Base-by-base conservation (phyloP, 768 basidiomycete species). In the Strobilomyces echinocephalus region DNA sequence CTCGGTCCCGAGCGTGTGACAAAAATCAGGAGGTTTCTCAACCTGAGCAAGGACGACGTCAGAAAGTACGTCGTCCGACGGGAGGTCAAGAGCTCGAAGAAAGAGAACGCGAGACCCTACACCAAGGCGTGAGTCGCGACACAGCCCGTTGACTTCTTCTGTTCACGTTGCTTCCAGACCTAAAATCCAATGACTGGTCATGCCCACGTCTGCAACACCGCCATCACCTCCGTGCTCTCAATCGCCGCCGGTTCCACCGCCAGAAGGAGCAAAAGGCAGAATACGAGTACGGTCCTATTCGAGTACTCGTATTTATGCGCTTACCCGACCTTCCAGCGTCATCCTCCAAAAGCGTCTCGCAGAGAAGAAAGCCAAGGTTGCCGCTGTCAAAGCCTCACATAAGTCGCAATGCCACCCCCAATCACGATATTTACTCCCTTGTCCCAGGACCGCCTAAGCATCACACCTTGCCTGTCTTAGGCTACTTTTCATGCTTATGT, bases 21-120 rank as follows among this genome's bases (percentile, higher is more conserved):
- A 57, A 95, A 41, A 20, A 97, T 99, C 75, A 82, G 94, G 72
- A 82, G 75, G 69, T 97, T 99, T 83, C 97, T 99, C 83, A 95
- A 95, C 80, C 78, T 97, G 70, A 79, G 81, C 76, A 97, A 98
- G 83, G 95, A 99, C 68, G 95, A 98, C 77, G 95, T 99, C 55
- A 84, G 91, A 76, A 95, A 97, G 76, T 97, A 95, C 73, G 95
- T 97, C 61, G 85, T 97, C 64, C 79, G 93, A 64, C 79, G 95
- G 62, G 94, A 97, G 77, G 92, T 98, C 42, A 85, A 74, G 74
- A 87, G 84, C 71, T 61, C 77, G 67, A 97, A 95, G 87, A 97
- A 95, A 80, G 81, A 83, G 66, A 75, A 79, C 59, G 90, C 87
- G 47, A 97, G n/a, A 79, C 88, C 94, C 42, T 95, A 94, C 76